These are phyloP conservation scores for Phyllosticta citriasiana DNA, from an alignment of 2,329 filamentous ascomycete genomes.

Conservation along the genomic window DNA sequence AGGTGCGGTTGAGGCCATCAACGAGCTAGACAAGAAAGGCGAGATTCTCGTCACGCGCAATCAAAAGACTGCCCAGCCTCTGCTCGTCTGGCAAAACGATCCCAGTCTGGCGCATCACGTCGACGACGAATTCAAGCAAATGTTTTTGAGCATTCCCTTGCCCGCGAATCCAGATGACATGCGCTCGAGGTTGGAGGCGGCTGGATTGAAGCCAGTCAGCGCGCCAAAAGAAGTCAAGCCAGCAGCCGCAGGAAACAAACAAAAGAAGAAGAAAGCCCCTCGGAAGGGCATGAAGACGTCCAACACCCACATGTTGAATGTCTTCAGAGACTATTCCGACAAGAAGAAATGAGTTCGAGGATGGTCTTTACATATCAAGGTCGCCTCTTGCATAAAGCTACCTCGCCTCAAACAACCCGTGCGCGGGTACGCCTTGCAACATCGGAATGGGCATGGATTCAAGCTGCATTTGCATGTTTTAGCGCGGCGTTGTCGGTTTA, in stretches of 20 bases:
- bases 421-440: not conserved
- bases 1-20: constrained; percentile 68
- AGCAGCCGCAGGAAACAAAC: not conserved
- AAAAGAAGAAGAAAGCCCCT: constrained; percentile 64
- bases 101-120: constrained; percentile 64
- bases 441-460: not conserved
- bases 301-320: constrained; percentile 75
- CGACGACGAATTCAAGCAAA: constrained; percentile 70
- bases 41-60: constrained; percentile 78
- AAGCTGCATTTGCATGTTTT: not conserved
- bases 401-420: not conserved
- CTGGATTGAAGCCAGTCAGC: constrained; percentile 75
- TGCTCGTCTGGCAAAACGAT: constrained; percentile 84
- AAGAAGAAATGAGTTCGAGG: constrained; percentile 23
- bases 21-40: constrained; percentile 65
- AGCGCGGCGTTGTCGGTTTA: not conserved
- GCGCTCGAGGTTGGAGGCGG: constrained; percentile 63
- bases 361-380: not conserved
- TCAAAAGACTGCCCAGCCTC: constrained; percentile 82
- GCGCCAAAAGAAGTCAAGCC: constrained; percentile 57
- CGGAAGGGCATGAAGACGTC: constrained; percentile 70
- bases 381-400: not conserved
- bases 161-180: constrained; percentile 63
- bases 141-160: constrained; percentile 74
- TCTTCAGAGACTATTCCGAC: constrained; percentile 64